phyloP scores from a whole-genome alignment of 2,329 filamentous ascomycete genomes.

The Meredithiella fracta region DNA sequence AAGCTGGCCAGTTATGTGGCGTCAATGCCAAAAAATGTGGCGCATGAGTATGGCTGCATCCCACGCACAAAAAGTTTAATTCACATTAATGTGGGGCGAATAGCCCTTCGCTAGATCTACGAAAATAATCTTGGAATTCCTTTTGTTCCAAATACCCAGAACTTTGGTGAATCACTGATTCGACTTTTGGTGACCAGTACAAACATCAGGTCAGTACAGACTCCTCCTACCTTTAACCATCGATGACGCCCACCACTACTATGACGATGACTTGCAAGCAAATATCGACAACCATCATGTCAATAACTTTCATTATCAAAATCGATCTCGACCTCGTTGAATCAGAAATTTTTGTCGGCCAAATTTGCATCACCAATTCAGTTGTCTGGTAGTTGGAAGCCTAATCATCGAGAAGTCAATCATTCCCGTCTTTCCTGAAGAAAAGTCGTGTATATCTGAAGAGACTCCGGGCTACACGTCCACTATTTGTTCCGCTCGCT shows the following conservation, averaged over 20 bases:
- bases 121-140: slow-evolving; percentile 11
- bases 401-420: not conserved
- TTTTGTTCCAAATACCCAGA: not conserved
- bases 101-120: slow-evolving; percentile 8
- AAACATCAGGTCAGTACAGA: slow-evolving; percentile 31
- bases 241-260: not conserved
- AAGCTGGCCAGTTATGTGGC: not conserved
- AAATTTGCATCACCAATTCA: not conserved
- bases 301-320: not conserved
- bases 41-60: not conserved
- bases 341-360: not conserved
- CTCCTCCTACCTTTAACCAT: slow-evolving; percentile 4
- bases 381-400: not conserved
- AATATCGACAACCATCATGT: not conserved
- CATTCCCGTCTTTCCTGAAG: not conserved
- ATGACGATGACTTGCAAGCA: not conserved
- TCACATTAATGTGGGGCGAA: slow-evolving; percentile 1
- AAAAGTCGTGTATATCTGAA: not conserved
- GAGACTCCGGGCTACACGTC: not conserved
- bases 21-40: not conserved
- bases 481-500: not conserved
- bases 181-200: slow-evolving; percentile 32
- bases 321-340: not conserved
- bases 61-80: slow-evolving; percentile 5
- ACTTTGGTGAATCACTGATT: slow-evolving; percentile 22